Evolutionary conservation across 495 filamentous ascomycete genomes (phyloP), one percentile per base, ranked within the genome.

Genomic region (Viridothelium virens): DNA sequence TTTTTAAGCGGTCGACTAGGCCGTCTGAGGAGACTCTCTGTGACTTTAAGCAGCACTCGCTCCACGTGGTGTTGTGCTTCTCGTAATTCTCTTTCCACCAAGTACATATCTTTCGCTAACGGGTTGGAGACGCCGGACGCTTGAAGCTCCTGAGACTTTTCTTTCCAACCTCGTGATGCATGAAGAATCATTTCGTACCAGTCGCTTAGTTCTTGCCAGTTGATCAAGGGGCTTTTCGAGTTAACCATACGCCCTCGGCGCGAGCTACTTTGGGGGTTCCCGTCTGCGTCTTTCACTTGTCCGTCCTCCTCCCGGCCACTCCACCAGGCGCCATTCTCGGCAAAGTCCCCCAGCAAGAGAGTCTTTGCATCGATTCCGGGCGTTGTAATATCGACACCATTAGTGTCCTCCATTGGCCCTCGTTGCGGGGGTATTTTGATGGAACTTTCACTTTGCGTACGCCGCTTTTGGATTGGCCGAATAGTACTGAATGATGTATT

Each of bases 271-370:
- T 4, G 12, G 3, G 37, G n/a, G 77, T 73, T 71, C 12, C 73
- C 59, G 41, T 81, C 76, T 31, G 79, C 74, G 7, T 59, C 53
- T 59, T 59, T 59, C 53, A 18, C 4, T 6, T 59, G n/a, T 33
- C 53, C 53, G 14, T 59, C 53, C 31, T 59, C 25, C 36, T 59
- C 53, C 64, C 83, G 79, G 1, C 86, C 87, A 63, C 85, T 89
- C 90, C 90, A 94, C 91, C 90, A 94, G 14, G 83, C 83, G 1
- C 90, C 90, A 72, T 93, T 94, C 74, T 94, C 90, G 0, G 87
- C 87, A 67, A 94, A 77, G 67, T 93, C 85, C 14, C 90, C 91
- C n/a, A 91, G 73, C 12, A 93, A 80, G 12, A 94, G 79, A 0
- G 89, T 87, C 74, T 92, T 94, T 0, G 88, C 84, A 74, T 94